Evolutionary conservation across 2,329 filamentous ascomycete species (phyloP).

Genomic region (Colletotrichum sp.): DNA sequence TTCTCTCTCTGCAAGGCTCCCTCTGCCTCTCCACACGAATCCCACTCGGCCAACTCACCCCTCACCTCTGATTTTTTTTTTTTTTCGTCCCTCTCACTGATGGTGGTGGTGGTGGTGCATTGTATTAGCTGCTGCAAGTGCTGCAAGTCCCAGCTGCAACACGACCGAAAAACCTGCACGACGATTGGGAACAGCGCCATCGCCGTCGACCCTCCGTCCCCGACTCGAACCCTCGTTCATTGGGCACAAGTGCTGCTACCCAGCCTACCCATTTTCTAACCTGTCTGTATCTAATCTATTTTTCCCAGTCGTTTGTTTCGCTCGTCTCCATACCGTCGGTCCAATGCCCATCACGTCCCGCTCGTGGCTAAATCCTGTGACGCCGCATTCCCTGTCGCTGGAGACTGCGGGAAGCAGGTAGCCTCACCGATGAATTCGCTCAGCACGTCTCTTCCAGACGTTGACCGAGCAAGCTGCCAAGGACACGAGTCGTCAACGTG

Average conservation of each 20-base stretch:
- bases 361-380: background rate
- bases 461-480: background rate
- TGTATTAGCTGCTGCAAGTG: background rate
- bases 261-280: background rate
- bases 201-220: background rate
- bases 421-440: background rate
- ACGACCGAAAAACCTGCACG: background rate
- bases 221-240: background rate
- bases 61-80: background rate
- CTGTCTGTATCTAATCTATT: background rate
- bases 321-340: background rate
- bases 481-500: background rate
- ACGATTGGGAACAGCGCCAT: background rate
- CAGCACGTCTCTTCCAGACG: background rate
- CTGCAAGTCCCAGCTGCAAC: background rate
- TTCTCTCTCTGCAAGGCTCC: background rate
- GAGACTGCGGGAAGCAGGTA: background rate
- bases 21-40: constrained; percentile 7
- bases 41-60: background rate
- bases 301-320: background rate
- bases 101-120: background rate
- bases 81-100: background rate
- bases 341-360: background rate
- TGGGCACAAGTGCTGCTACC: constrained; percentile 12
- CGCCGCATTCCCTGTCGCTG: background rate